Evolutionary conservation across 129 eudicot species (phyloP), one percentile per base, ranked within the genome.

Genomic region (Logfia minima): DNA sequence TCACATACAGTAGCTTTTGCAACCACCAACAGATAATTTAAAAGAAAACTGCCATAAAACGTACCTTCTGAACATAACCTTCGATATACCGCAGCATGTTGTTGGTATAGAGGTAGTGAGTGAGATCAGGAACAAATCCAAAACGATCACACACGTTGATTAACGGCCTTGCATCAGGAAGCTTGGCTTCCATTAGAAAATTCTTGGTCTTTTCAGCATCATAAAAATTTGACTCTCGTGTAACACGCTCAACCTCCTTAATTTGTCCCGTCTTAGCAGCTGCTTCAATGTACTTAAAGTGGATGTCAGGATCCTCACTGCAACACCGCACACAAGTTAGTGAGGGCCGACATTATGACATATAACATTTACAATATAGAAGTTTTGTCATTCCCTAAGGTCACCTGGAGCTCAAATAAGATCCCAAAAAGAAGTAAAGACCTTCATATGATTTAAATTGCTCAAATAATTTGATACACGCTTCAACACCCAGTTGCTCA

Each of bases 211-310:
- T 92, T 66, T 92, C 96, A 61, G 96, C 85, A 72, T 92, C 93
- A 75, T 90, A 92, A 83, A 92, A 92, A 65, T 92, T 87, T 51
- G 98, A 92, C 76, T 92, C 98, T 81, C 98, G 80, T 17, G 97
- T 92, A 16, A 92, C 97, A 52, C 97, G 90, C 78, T 92, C 97
- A 66, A 92, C 97, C 79, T 92, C 98, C 85, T 92, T 92, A 39
- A 92, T 83, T 83, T 92, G 98, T 32, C 98, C 98, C n/a, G 98
- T 92, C 78, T 90, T 92, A 14, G 98, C 93, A 83, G 98, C 98
- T 71, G 96, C 88, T 75, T 92, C 98, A 60, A 92, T 92, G 82
- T 92, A 92, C 82, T 88, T 92, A 29, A 92, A 92, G 87, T 92
- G 98, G 41, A 92, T 89, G 3, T 92, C 97, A 61, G 92, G 91